phyloP scores from a whole-genome alignment of 2,329 filamentous ascomycete species.

The Fragosphaeria purpurea region DNA sequence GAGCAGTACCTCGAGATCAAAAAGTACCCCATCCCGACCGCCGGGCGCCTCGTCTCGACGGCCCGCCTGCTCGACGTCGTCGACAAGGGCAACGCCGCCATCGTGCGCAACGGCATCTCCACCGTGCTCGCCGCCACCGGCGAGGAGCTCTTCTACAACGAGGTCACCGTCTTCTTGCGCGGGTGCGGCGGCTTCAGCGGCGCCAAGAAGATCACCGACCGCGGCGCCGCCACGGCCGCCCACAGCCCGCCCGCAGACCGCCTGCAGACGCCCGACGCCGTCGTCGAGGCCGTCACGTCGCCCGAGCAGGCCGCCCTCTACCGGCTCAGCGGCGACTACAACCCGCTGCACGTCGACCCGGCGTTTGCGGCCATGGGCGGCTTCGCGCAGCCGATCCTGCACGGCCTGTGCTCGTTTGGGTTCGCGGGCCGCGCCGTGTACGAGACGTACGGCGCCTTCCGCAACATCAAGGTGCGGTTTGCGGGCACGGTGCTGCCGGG shows the following conservation, averaged over 20 bases:
- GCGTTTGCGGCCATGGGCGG: slow-evolving; percentile 89
- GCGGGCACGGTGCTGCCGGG: slow-evolving; percentile 76
- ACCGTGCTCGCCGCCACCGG: slow-evolving; percentile 79
- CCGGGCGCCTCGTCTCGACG: slow-evolving; percentile 63
- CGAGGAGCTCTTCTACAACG: slow-evolving; percentile 94
- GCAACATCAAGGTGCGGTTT: slow-evolving; percentile 89
- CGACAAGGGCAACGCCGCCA: slow-evolving; percentile 85
- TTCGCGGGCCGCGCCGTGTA: slow-evolving; percentile 85
- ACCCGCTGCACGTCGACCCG: slow-evolving; percentile 93
- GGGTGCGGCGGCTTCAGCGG: slow-evolving; percentile 88
- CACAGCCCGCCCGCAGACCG: slow-evolving; percentile 66
- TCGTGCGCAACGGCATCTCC: slow-evolving; percentile 69
- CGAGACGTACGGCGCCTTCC: slow-evolving; percentile 70
- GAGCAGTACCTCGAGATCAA: slow-evolving; percentile 96
- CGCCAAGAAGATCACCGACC: slow-evolving; percentile 62
- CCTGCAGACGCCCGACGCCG: slow-evolving; percentile 64
- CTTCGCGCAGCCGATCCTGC: slow-evolving; percentile 88
- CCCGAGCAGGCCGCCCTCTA: slow-evolving; percentile 92
- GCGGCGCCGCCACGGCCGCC: slow-evolving; percentile 68
- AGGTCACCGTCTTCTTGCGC: slow-evolving; percentile 84
- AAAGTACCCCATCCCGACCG: slow-evolving; percentile 84
- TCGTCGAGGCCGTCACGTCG: slow-evolving; percentile 76
- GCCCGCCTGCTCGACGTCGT: slow-evolving; percentile 84
- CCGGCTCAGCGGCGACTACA: slow-evolving; percentile 86
- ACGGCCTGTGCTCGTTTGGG: slow-evolving; percentile 94